Base-by-base conservation (phyloP, 2,329 filamentous ascomycete species). In the Hymenoscyphus linearis region DNA sequence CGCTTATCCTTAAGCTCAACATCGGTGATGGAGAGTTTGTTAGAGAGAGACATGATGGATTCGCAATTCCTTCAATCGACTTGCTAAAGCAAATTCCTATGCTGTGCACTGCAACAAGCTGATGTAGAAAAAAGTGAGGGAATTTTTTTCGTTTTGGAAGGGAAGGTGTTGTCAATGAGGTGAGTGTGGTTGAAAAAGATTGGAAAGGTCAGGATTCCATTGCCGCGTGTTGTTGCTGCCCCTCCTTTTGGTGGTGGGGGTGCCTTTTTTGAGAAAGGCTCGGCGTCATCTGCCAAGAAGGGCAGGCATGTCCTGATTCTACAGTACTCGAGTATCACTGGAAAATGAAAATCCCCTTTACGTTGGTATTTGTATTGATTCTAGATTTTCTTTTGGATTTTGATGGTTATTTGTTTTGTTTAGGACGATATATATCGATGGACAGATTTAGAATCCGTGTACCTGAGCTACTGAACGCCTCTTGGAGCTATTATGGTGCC, bases 1-100 rank as follows among this genome's bases (percentile, higher is more conserved):
- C 93, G 87, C 87, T 99, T 99, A 85, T 84, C 93, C 86, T 96
- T 96, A 79, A 99, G 84, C 79, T 99, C 93, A 74, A 96, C 88
- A 75, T 99, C 93, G 69, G 87, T 90, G 79, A 99, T 97, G 70
- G 92, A 90, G 73, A 99, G 90, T 85, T 99, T 99, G 86, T 87
- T 97, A 73, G 93, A 90, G 76, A 99, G 91, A 87, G 95, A 98
- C 95, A 99, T 99, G 64, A 73, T n/a, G n/a, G n/a, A n/a, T 86
- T 3, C 74, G 67, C 60, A 66, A 69, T 66, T 66, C 57, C 12
- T n/a, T 47, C 18, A 47, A 47, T 18, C 14, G 14, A 6, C 14
- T 40, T 40, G 37, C n/a, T n/a, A n/a, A n/a, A n/a, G n/a, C n/a
- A n/a, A n/a, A n/a, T 40, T 40, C 37, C 37, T 40, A 40, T 14